Percentiles rank a stretch among this genome's conserved stretches.
phyloP scores from a whole-genome alignment of 805 yeast genomes.

The Ogataea trehalophila region DNA sequence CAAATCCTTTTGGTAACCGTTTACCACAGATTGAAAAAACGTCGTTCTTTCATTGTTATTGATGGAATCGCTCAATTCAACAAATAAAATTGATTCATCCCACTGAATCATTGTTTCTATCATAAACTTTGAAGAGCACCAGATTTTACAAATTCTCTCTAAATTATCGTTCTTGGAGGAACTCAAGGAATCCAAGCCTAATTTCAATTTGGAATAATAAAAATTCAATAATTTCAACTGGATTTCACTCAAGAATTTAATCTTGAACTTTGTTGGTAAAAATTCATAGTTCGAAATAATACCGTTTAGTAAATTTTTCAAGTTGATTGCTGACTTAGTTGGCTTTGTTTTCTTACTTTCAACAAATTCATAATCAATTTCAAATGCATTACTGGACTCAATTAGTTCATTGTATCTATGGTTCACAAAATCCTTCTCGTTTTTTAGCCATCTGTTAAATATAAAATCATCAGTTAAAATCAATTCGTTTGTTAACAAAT shows the following conservation, averaged over 20 bases:
- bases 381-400: slow-evolving; percentile 43
- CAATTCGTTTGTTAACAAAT: slow-evolving; percentile 23
- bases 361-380: slow-evolving; percentile 52
- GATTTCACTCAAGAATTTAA: slow-evolving; percentile 51
- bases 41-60: slow-evolving; percentile 27
- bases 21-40: slow-evolving; percentile 40
- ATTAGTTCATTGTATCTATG: slow-evolving; percentile 49
- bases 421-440: slow-evolving; percentile 49
- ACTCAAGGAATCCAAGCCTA: slow-evolving; percentile 41
- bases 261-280: slow-evolving; percentile 47
- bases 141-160: slow-evolving; percentile 37
- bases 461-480: slow-evolving; percentile 23
- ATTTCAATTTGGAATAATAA: slow-evolving; percentile 41
- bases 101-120: slow-evolving; percentile 36
- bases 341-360: slow-evolving; percentile 46
- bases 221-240: slow-evolving; percentile 53
- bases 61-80: slow-evolving; percentile 36
- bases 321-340: slow-evolving; percentile 55
- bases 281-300: slow-evolving; percentile 51
- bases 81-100: slow-evolving; percentile 39
- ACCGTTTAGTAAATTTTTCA: slow-evolving; percentile 53
- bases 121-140: slow-evolving; percentile 34
- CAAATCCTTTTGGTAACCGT: slow-evolving; percentile 32
- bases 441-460: slow-evolving; percentile 46
- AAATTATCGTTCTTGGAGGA: slow-evolving; percentile 16